A percentile compares a stretch with the other conserved stretches of the same genome.
These are phyloP conservation scores for Jatropha curcas DNA, from an alignment of 345 rosid species.

Conservation along the genomic window DNA sequence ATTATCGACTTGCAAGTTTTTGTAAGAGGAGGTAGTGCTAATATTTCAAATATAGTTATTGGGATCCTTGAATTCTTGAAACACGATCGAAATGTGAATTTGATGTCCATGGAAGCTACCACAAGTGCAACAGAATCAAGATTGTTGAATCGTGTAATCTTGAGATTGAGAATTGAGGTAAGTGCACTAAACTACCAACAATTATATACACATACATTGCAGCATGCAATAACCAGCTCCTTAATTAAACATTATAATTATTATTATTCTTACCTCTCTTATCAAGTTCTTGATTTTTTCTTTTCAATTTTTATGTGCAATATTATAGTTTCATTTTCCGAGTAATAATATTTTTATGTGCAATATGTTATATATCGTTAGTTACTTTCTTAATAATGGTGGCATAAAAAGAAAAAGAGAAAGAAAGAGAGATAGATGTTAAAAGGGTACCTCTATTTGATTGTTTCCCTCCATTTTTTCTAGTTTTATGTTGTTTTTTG, in stretches of 20 bases:
- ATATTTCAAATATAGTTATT: conserved; percentile 38
- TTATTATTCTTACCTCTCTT: too few relatives aligned
- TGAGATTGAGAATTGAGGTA: conserved; percentile 68
- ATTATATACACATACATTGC: neutral
- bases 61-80: conserved; percentile 66
- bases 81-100: conserved; percentile 43
- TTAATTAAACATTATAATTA: too few relatives aligned
- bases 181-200: neutral
- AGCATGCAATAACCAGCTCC: neutral
- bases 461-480: neutral
- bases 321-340: too few relatives aligned
- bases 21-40: conserved; percentile 37
- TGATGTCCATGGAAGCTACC: conserved; percentile 55
- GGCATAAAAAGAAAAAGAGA: too few relatives aligned
- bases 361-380: too few relatives aligned
- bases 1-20: conserved; percentile 49
- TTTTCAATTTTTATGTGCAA: too few relatives aligned
- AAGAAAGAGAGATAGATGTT: neutral
- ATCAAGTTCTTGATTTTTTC: too few relatives aligned
- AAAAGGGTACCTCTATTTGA: neutral
- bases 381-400: too few relatives aligned
- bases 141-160: conserved; percentile 35
- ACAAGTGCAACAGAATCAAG: conserved; percentile 26
- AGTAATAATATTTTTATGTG: too few relatives aligned
- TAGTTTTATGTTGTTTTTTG: too few relatives aligned